Base-by-base conservation (phyloP, 805 yeast species). In the Ogataea corticis region DNA sequence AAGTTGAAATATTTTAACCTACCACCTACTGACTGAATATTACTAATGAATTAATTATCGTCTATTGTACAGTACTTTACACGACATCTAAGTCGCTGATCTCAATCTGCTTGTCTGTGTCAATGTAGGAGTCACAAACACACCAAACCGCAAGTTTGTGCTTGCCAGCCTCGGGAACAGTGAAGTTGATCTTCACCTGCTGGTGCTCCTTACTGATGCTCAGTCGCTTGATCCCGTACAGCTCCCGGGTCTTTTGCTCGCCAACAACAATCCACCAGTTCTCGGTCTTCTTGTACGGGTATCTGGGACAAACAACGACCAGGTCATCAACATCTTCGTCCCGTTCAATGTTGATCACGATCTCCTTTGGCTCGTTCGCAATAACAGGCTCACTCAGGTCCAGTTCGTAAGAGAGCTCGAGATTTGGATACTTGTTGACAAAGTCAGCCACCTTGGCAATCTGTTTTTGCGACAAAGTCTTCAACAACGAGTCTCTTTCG, bases 211-310 rank as follows among this genome's bases (percentile, higher is more conserved):
- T 72, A 9, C 70, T 60, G 2, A 87, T 66, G 0, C 75, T 62
- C 0, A 85, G 71, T 60, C 83, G 85, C 60, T 84, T 85, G 49
- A 89, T 82, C 0, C 89, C 91, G 53, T 81, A 83, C 28, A 92
- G 63, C 56, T 83, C 85, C 46, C 75, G 79, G 0, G 75, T 69
- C 1, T 66, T 60, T 1, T 75, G 57, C 50, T 86, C 86, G 4
- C 98, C 97, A 32, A 91, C 65, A 6, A 92, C 84, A 16, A 92
- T 61, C 96, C 97, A 91, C 98, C 97, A 79, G 47, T 72, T 75
- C 58, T 87, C 94, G 7, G 70, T 61, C 65, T 85, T 88, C 2
- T 69, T 59, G 39, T 59, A 66, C 4, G 95, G 91, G 59, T 71
- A 87, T 34, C 57, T 63, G n/a, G 79, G 76, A 4, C 88, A 70